phyloP scores from a whole-genome alignment of 345 rosid genomes.

The Sonneratia caseolaris region DNA sequence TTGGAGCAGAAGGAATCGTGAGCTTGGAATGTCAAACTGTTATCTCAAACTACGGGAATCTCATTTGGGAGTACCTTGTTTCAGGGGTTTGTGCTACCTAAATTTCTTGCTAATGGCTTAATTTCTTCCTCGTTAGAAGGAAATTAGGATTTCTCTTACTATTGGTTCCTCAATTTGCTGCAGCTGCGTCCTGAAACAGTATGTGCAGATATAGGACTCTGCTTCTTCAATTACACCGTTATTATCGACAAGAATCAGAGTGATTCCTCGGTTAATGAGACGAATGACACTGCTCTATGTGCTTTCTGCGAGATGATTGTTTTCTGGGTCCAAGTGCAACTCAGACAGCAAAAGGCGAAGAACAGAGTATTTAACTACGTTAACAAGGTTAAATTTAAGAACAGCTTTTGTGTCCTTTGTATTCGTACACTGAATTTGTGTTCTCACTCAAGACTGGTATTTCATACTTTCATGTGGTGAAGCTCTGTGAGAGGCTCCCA shows the following conservation, averaged over 20 bases:
- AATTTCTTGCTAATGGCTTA: not conserved
- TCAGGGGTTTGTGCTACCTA: constrained; percentile 33
- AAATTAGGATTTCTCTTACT: not conserved
- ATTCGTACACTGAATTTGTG: too few species aligned
- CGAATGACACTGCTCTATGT: constrained; percentile 22
- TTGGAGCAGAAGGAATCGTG: constrained; percentile 43
- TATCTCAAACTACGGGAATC: constrained; percentile 26
- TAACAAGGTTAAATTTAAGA: constrained; percentile 22
- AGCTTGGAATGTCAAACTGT: constrained; percentile 38
- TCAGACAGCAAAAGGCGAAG: constrained; percentile 37
- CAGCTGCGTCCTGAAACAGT: constrained; percentile 41
- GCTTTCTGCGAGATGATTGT: constrained; percentile 48
- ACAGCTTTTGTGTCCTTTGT: not conserved
- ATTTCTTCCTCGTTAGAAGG: not conserved
- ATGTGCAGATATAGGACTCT: constrained; percentile 43
- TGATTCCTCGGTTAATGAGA: constrained; percentile 14
- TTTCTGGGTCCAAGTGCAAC: constrained; percentile 50
- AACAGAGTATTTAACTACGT: constrained; percentile 27
- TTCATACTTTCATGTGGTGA: not conserved
- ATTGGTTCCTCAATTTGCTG: constrained; percentile 1
- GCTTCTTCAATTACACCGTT: constrained; percentile 19
- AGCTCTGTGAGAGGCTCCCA: constrained; percentile 49
- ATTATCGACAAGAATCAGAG: constrained; percentile 8
- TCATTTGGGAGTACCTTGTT: constrained; percentile 35
- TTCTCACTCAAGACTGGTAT: not conserved